Base-by-base conservation (phyloP, 441 rosid species). In the Pelargonium myrrhifolium region DNA sequence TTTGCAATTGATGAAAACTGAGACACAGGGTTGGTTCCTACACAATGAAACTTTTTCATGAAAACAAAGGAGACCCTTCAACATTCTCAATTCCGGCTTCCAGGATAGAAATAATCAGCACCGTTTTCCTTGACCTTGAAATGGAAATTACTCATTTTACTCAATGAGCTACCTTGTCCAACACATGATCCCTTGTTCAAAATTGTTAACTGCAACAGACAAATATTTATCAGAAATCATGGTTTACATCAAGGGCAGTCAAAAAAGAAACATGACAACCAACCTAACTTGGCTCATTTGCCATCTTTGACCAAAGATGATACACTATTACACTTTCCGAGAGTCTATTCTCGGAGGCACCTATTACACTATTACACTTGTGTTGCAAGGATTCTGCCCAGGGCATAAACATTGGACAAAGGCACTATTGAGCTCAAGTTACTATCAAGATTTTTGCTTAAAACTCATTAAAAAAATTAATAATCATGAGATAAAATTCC, bases 41-140 rank as follows among this genome's bases (percentile, higher is more conserved):
- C 28, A 24, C 28, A 24, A 24, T 24, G 28, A 24, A 24, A 24
- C 28, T 24, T 24, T 24, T 24, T 24, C 28, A 24, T 24, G 28
- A 24, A 24, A 24, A 24, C 28, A 24, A 24, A 24, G 28, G 28
- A 24, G 28, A 24, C 28, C 28, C 28, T 18, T 56, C 60, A 55
- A 20, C n/a, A 9, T 45, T 58, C 43, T 81, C 78, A 82, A 70
- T 69, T 76, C 69, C 67, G 78, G 77, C 79, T 82, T 28, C 96
- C 95, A 0, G 96, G 97, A 77, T 86, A 86, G 80, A 93, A 93
- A 74, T 75, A 88, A 17, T 93, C 92, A 3, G 85, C 79, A 4
- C 78, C 75, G 65, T 86, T 91, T 59, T 91, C 97, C 83, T 86
- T 91, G 69, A 87, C 78, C 88, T 71, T 84, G 80, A 85, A 89